These are phyloP conservation scores for Pyrus communis DNA, from an alignment of 306 rosid genomes.

Conservation along the genomic window DNA sequence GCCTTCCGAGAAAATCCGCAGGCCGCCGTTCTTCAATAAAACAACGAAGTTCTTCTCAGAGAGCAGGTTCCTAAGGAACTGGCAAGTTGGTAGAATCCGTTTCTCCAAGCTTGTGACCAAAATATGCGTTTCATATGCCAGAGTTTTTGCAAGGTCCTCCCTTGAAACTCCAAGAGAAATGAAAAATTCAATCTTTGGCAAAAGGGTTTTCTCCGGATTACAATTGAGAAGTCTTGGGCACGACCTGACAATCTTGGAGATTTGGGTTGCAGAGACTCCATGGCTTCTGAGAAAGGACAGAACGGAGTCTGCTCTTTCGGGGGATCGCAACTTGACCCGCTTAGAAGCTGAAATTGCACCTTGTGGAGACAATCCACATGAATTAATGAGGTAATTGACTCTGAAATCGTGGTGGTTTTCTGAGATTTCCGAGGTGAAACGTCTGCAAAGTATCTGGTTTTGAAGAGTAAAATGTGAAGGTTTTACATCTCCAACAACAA, in stretches of 20 bases:
- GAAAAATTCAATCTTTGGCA: no score
- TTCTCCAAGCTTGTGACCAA: constrained; percentile 7
- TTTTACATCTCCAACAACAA: neutral
- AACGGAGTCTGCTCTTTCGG: constrained; percentile 18
- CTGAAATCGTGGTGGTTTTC: neutral
- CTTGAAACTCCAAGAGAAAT: constrained; percentile 21
- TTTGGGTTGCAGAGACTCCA: no score
- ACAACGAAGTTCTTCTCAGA: neutral
- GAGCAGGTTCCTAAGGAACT: constrained; percentile 12
- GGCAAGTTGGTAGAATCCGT: constrained; percentile 10
- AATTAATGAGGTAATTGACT: constrained; percentile 16
- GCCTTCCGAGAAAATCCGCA: neutral
- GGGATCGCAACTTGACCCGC: neutral
- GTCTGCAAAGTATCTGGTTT: neutral
- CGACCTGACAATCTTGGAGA: no score
- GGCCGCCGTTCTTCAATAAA: neutral
- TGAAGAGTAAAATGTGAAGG: neutral
- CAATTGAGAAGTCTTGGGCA: neutral
- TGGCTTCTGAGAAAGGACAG: neutral
- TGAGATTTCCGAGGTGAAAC: neutral
- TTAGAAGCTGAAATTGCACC: constrained; percentile 11
- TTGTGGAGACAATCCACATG: constrained; percentile 25
- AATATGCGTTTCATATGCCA: neutral
- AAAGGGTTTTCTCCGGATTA: no score
- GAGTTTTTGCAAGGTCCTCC: neutral